Evolutionary conservation across 208 protist genomes (phyloP), one percentile per base, ranked within the genome.

Genomic region (Trypanosomatidae sp.): DNA sequence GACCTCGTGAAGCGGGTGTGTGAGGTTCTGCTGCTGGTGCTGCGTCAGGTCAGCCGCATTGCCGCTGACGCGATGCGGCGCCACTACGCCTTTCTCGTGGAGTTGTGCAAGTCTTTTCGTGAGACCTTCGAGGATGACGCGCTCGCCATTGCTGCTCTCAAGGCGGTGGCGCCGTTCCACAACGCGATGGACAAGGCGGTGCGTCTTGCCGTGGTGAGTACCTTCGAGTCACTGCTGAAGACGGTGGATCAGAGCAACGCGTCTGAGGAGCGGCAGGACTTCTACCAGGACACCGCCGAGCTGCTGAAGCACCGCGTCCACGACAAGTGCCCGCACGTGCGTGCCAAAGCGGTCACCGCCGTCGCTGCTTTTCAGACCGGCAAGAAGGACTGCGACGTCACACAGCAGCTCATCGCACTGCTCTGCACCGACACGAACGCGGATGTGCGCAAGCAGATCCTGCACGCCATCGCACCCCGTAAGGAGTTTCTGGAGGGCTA

Each of bases 401-500:
- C 93, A 43, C 89, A 94, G 79, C 90, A 95, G 77, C 85, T 97
- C 22, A 82, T 95, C 10, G 89, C 87, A 7, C 73, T 95, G 5
- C 84, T 95, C 19, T 95, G 90, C 87, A 89, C 73, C 44, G 93
- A 97, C 77, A 82, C 69, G 43, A 81, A 76, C 75, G 91, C 93
- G 0, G 91, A 95, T 68, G 93, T 97, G 59, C 89, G 93, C 22
- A 88, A 84, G 46, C 85, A 91, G 47, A 85, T 97, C 25, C 81
- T 97, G 15, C 87, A 81, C 56, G 77, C 77, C 66, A 86, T 97
- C 52, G 84, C 83, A 0, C 83, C 86, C 13, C 80, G 89, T 43
- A 95, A 94, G 73, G 91, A 95, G 84, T 95, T 95, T 62, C 81
- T 95, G 3, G 85, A 95, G 49, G 93, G 90, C 5, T 97, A 97